A percentile compares a stretch with the other conserved stretches of the same genome.
Conservation (phyloP, 805 yeast species). For the Candida incommunis region DNA sequence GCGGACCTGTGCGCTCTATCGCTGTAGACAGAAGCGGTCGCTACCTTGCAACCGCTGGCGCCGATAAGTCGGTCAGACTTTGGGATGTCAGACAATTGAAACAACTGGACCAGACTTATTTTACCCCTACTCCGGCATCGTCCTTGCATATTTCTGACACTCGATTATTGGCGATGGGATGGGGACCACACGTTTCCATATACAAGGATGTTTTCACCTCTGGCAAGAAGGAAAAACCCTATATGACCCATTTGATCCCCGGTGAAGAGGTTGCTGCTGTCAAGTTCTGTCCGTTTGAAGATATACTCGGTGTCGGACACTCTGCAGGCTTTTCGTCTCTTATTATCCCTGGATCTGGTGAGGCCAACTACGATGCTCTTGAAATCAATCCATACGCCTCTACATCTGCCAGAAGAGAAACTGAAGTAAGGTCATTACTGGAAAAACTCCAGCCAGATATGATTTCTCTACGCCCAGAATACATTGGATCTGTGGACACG, state of each 20-base stretch:
- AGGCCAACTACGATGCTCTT: slow-evolving; percentile 89
- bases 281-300: slow-evolving; percentile 87
- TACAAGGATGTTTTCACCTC: slow-evolving; percentile 79
- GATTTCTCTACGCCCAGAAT: slow-evolving; percentile 78
- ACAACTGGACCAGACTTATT: slow-evolving; percentile 53
- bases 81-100: slow-evolving; percentile 88
- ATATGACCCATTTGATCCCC: slow-evolving; percentile 80
- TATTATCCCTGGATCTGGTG: slow-evolving; percentile 94
- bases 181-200: slow-evolving; percentile 90
- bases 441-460: slow-evolving; percentile 88
- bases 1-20: slow-evolving; percentile 78
- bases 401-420: slow-evolving; percentile 82
- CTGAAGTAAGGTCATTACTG: slow-evolving; percentile 72
- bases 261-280: slow-evolving; percentile 57
- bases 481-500: slow-evolving; percentile 66
- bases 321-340: slow-evolving; percentile 64
- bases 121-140: slow-evolving; percentile 75
- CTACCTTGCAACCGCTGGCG: slow-evolving; percentile 87
- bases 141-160: slow-evolving; percentile 72
- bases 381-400: slow-evolving; percentile 91
- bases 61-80: slow-evolving; percentile 69
- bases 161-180: slow-evolving; percentile 76
- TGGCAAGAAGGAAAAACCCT: slow-evolving; percentile 37
- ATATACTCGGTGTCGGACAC: slow-evolving; percentile 86
- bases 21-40: slow-evolving; percentile 85